Percentiles rank a stretch among this genome's conserved stretches.
phyloP scores from a whole-genome alignment of 306 rosid species.

The Arachis stenosperma region DNA sequence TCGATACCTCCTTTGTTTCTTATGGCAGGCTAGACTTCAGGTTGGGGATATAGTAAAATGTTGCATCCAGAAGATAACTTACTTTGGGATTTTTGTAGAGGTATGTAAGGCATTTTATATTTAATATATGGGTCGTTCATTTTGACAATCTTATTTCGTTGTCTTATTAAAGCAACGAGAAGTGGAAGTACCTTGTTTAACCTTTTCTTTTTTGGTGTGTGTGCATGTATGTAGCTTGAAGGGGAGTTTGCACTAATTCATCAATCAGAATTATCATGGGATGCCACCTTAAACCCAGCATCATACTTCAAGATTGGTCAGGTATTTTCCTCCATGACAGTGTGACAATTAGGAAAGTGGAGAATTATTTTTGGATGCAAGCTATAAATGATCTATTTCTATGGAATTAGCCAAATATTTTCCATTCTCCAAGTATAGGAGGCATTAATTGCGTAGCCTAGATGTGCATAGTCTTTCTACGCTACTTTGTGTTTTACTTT shows the following conservation, averaged over 20 bases:
- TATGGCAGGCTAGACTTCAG: slow-evolving; percentile 80
- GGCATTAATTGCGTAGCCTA: slow-evolving; percentile 1
- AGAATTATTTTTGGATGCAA: slow-evolving; percentile 26
- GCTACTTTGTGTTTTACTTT: slow-evolving; percentile 38
- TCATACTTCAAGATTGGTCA: slow-evolving; percentile 88
- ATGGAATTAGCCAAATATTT: slow-evolving; percentile 10
- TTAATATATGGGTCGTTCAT: slow-evolving; percentile 29
- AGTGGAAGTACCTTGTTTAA: slow-evolving; percentile 29
- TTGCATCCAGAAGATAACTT: slow-evolving; percentile 76
- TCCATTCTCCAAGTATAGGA: not conserved
- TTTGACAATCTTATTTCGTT: slow-evolving; percentile 24
- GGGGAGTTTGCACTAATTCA: slow-evolving; percentile 89
- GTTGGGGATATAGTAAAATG: slow-evolving; percentile 91
- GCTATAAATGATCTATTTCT: slow-evolving; percentile 15
- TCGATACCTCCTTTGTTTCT: slow-evolving; percentile 34
- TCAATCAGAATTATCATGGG: slow-evolving; percentile 97
- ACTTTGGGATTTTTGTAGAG: slow-evolving; percentile 96
- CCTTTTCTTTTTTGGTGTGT: not conserved
- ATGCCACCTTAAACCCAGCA: slow-evolving; percentile 73
- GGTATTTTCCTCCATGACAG: slow-evolving; percentile 55
- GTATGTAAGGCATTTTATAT: slow-evolving; percentile 49
- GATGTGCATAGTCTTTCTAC: not conserved
- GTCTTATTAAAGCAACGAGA: slow-evolving; percentile 21
- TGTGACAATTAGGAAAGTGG: slow-evolving; percentile 22
- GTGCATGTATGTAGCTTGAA: slow-evolving; percentile 57